Conservation (phyloP, 495 filamentous ascomycete species). For the Paragyromitra xinjiangensis region DNA sequence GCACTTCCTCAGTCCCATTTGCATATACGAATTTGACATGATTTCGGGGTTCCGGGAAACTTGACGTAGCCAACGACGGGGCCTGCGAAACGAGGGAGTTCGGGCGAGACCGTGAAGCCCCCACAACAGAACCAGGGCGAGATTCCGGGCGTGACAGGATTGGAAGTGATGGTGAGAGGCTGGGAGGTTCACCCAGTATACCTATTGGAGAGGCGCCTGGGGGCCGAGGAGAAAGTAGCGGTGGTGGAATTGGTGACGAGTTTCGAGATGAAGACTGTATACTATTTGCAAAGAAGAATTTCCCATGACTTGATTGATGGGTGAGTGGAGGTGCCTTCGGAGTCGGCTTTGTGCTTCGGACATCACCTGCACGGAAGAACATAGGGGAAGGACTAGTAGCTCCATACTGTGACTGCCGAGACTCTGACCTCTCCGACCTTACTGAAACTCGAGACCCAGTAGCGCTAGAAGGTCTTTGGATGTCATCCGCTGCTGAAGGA, state of each 20-base stretch:
- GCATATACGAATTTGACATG: slow-evolving; percentile 58
- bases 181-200: slow-evolving; percentile 38
- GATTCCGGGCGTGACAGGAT: slow-evolving; percentile 48
- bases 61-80: slow-evolving; percentile 41
- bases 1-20: slow-evolving; percentile 56
- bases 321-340: slow-evolving; percentile 31
- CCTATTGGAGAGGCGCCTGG: slow-evolving; percentile 31
- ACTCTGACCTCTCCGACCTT: slow-evolving; percentile 43
- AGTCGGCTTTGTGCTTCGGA: slow-evolving; percentile 40
- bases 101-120: slow-evolving; percentile 41
- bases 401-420: slow-evolving; percentile 41
- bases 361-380: slow-evolving; percentile 54
- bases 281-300: slow-evolving; percentile 56
- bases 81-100: slow-evolving; percentile 37
- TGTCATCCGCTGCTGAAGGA: slow-evolving; percentile 42
- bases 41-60: slow-evolving; percentile 37
- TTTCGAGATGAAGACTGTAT: slow-evolving; percentile 44
- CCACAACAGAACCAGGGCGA: slow-evolving; percentile 48
- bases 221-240: slow-evolving; percentile 31
- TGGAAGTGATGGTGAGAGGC: slow-evolving; percentile 44
- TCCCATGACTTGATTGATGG: slow-evolving; percentile 41
- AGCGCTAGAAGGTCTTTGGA: slow-evolving; percentile 45
- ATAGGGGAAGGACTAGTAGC: slow-evolving; percentile 42
- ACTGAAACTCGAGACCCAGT: slow-evolving; percentile 51
- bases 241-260: slow-evolving; percentile 39